Evolutionary conservation across 148 eudicot species (phyloP), one percentile per base, ranked within the genome.

Genomic region (Rhododendron simsii): DNA sequence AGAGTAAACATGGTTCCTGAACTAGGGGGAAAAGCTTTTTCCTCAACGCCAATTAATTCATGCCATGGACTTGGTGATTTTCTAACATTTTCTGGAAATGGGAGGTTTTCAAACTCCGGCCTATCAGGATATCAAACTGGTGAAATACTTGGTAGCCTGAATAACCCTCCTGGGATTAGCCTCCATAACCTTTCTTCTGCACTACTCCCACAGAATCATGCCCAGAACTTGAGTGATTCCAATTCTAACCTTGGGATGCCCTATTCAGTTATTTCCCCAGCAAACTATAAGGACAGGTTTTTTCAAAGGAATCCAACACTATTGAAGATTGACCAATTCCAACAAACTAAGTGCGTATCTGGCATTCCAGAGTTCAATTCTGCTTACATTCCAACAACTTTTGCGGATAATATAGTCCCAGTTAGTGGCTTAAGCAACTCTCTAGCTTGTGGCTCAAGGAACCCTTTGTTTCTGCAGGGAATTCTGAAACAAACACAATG

Each of bases 51-150:
- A 83, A 91, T 93, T 81, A 89, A 87, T 81, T 81, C 93, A 41
- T 83, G 91, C 13, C 92, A 92, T 23, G 93, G 94, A 59, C 86
- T 91, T 59, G 93, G 95, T 86, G 92, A 90, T 83, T 90, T 78
- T 39, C 92, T 89, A 83, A 83, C 94, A 73, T 69, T 92, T 48
- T 75, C 92, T 20, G 91, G 91, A 65, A 21, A 91, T 35, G 92
- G 87, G 90, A 85, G 89, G 81, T 85, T 89, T 80, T 83, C 87
- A 7, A 87, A 88, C 53, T 59, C 88, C 0, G 84, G 81, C 82
- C 69, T 89, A 33, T 59, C 92, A 18, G 84, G 91, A 33, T 92
- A 91, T 59, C 86, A 87, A 83, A 33, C 87, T 1, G 82, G 90
- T 85, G 88, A 87, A 39, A 69, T 92, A 91, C 90, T 93, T 28